Percentiles rank a stretch among this genome's conserved stretches.
Conservation (phyloP, 1,284 basidiomycete genomes). For the Pseudozyma pruni region DNA sequence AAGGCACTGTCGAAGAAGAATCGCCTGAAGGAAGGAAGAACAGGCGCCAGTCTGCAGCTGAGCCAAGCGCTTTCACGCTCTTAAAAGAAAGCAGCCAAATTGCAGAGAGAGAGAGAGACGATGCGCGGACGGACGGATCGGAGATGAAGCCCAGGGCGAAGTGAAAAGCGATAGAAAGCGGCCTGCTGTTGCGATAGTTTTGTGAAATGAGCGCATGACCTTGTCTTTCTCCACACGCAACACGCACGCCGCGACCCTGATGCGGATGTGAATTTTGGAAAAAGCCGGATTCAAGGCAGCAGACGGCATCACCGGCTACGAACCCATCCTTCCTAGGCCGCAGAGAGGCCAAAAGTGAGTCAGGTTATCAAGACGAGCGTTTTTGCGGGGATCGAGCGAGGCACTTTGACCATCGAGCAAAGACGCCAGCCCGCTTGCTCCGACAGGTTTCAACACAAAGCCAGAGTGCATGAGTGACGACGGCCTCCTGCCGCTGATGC, state of each 20-base stretch:
- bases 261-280: neutral
- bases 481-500: constrained; percentile 11
- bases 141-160: constrained; percentile 15
- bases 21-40: neutral
- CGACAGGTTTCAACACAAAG: constrained; percentile 42
- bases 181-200: neutral
- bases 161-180: neutral
- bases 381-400: constrained; percentile 35
- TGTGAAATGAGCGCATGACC: neutral
- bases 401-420: neutral
- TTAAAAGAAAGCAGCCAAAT: constrained; percentile 5
- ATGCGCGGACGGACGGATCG: constrained; percentile 28
- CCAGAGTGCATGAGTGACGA: neutral
- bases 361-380: neutral
- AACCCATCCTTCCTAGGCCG: constrained; percentile 1
- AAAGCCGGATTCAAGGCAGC: constrained; percentile 25
- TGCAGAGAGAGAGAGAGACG: neutral
- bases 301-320: constrained; percentile 20
- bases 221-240: neutral
- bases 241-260: neutral
- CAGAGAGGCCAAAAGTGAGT: constrained; percentile 4
- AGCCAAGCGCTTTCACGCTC: constrained; percentile 33
- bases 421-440: constrained; percentile 28
- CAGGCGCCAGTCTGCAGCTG: neutral
- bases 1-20: neutral